Evolutionary conservation across 2,329 filamentous ascomycete genomes (phyloP).

Genomic region (Cytospora piceicola): DNA sequence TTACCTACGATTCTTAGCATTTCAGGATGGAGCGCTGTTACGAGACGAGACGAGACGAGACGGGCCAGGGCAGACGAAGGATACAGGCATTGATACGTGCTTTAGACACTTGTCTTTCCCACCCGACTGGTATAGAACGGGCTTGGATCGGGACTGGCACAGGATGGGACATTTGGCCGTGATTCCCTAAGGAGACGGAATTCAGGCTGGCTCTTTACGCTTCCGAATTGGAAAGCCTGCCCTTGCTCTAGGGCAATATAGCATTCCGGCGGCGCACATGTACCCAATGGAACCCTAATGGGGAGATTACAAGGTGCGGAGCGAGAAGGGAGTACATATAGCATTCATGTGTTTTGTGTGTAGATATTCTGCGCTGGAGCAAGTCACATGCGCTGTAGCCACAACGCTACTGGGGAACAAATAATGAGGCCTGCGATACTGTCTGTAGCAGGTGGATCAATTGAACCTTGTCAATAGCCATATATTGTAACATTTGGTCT

Average conservation of each 20-base stretch:
- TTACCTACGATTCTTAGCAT: constrained; percentile 17
- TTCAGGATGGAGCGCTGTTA: constrained; percentile 12
- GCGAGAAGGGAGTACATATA: constrained; percentile 1
- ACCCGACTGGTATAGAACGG: constrained; percentile 23
- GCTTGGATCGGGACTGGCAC: constrained; percentile 8
- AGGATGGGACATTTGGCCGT: constrained; percentile 3
- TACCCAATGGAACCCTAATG: constrained; percentile 14
- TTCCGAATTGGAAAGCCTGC: constrained; percentile 14
- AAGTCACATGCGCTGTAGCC: background rate
- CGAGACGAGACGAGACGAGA: constrained; percentile 24
- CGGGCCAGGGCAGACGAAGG: constrained; percentile 18
- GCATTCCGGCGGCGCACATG: constrained; percentile 3
- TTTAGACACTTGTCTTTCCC: constrained; percentile 10
- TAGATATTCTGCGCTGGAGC: constrained; percentile 9
- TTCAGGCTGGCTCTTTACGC: constrained; percentile 7
- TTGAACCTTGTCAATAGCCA: background rate
- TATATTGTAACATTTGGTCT: background rate
- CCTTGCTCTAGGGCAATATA: background rate
- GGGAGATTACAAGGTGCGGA: constrained; percentile 4
- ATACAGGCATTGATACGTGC: constrained; percentile 20
- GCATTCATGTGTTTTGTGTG: constrained; percentile 5
- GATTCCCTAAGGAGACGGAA: background rate
- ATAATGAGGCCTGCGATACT: background rate
- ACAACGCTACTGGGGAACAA: background rate
- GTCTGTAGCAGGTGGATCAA: background rate